Evolutionary conservation across 106 monocot genomes (phyloP), one percentile per base, ranked within the genome.

Genomic region (Dendrobium catenatum): DNA sequence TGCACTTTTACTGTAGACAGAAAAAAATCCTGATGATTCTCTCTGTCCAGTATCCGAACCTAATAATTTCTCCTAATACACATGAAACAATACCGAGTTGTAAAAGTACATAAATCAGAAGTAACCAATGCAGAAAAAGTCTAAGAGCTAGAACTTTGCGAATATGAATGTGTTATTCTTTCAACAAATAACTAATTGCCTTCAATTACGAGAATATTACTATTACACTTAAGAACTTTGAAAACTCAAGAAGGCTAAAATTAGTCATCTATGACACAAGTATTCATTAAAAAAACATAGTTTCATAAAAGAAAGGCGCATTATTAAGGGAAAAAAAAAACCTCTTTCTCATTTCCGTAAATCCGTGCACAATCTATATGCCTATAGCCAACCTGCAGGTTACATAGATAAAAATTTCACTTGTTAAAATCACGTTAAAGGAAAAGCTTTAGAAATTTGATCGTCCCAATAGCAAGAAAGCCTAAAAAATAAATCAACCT

Each of bases 311-410:
- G 46, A 73, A 73, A 33, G 15, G 5, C 15, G 9, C 64, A 56
- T 77, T 22, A 24, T 3, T 31, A 26, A 54, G 27, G 15, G 11
- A 20, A 20, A 20, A 19, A 15, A 55, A 55, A 84, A 84, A 91
- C 91, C 91, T 91, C 91, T 72, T 87, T 82, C 75, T 91, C 91
- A 41, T 91, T 91, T 40, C n/a, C 10, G 70, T 91, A 91, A 31
- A 73, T n/a, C 26, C 81, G 77, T 33, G 91, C 91, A 61, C 89
- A 87, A 46, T 92, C 91, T 33, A 92, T 89, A 83, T 92, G 89
- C 55, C 87, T 85, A 64, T 92, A 92, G 10, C 91, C 91, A 82
- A 73, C 89, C 91, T 91, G 86, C 84, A 88, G 75, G 22, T 22
- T 51, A 51, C 33, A 29, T 47, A 33, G 37, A 78, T 3, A 51